A percentile compares a stretch with the other conserved stretches of the same genome.
These are phyloP conservation scores for Wallacemonas sp. DNA, from an alignment of 208 protist species.

Conservation along the genomic window DNA sequence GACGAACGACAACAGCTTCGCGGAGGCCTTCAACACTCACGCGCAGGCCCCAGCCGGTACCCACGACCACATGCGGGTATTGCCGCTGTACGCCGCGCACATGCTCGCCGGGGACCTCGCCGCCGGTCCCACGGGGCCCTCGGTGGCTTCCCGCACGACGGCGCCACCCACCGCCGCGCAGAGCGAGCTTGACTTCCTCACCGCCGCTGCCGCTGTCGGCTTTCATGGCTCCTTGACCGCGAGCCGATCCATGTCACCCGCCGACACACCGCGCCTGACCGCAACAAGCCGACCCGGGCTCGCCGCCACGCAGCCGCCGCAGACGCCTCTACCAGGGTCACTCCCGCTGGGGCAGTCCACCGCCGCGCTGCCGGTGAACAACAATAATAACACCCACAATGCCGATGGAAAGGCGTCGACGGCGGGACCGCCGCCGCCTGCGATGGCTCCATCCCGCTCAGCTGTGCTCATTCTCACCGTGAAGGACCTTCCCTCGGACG, in stretches of 20 bases:
- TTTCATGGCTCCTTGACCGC: no score
- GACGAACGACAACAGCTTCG: constrained; percentile 4
- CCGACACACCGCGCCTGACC: no score
- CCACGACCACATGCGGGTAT: no score
- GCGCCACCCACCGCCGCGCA: constrained; percentile 1
- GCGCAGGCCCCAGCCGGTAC: no score
- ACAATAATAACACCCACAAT: no score
- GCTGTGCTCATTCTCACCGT: constrained; percentile 80
- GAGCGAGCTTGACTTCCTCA: constrained; percentile 5
- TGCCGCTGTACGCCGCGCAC: no score
- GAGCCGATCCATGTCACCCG: no score
- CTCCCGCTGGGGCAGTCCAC: not conserved
- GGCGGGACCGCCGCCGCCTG: constrained; percentile 1
- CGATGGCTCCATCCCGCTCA: constrained; percentile 8
- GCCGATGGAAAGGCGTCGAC: not conserved
- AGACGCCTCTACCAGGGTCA: not conserved
- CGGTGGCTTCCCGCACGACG: not conserved
- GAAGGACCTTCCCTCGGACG: constrained; percentile 77
- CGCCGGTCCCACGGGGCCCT: not conserved
- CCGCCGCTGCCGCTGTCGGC: no score
- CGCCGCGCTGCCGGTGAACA: not conserved
- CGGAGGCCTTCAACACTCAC: not conserved
- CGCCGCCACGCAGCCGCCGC: not conserved
- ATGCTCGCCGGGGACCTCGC: no score
- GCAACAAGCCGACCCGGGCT: no score